These are phyloP conservation scores for Vitis rupestris DNA, from an alignment of 164 flowering plant genomes.

Conservation along the genomic window DNA sequence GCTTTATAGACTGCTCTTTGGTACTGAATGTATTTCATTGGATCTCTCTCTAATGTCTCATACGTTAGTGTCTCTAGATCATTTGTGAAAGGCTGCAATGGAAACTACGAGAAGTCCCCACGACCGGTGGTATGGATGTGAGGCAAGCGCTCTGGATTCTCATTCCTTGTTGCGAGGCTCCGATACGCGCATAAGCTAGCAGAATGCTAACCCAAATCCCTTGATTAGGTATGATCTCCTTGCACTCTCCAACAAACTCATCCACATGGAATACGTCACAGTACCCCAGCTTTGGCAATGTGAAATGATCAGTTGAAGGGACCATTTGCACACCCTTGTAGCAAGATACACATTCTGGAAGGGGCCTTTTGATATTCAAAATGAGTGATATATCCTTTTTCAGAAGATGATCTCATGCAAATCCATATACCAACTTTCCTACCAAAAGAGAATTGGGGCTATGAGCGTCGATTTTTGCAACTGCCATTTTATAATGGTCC, in stretches of 20 bases:
- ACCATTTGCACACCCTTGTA: conserved; percentile 91
- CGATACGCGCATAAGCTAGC: conserved; percentile 47
- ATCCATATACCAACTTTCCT: conserved; percentile 89
- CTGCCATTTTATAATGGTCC: conserved; percentile 97
- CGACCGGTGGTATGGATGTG: no score
- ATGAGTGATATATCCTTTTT: conserved; percentile 88
- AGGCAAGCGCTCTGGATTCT: no score
- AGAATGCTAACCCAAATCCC: no score
- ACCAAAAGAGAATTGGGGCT: conserved; percentile 85
- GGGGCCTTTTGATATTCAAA: conserved; percentile 86
- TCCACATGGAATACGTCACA: conserved; percentile 83
- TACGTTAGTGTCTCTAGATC: conserved; percentile 98
- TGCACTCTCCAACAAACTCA: conserved; percentile 67
- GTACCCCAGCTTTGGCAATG: conserved; percentile 70
- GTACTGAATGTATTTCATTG: conserved; percentile 87
- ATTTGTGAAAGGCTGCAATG: conserved; percentile 99
- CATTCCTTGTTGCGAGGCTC: background rate
- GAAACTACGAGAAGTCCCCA: conserved; percentile 89
- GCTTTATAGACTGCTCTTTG: conserved; percentile 85
- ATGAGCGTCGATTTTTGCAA: conserved; percentile 81
- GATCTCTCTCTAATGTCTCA: conserved; percentile 96
- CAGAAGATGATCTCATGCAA: conserved; percentile 86
- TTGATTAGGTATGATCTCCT: no score
- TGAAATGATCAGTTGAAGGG: conserved; percentile 88
- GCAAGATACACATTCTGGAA: conserved; percentile 91